Evolutionary conservation across 2,329 filamentous ascomycete species (phyloP), one percentile per base, ranked within the genome.

Genomic region (Ascochyta pisi): DNA sequence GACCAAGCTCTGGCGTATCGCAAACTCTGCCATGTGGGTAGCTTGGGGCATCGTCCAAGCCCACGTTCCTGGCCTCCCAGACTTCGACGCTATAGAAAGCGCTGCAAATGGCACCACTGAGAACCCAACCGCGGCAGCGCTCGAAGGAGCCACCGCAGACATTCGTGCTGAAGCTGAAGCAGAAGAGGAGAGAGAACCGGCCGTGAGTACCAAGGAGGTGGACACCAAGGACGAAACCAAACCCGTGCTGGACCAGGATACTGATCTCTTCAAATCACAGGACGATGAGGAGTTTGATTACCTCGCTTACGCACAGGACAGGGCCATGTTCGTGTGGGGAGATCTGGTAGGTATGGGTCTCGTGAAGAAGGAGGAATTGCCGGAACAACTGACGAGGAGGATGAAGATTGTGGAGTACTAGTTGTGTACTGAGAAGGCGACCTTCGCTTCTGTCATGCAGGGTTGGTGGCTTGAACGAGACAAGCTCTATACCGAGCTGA

Each of bases 41-140:
- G 91, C 92, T 1, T 99, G 95, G 95, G 95, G 95, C 23, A 91
- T 98, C 59, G 90, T 99, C 47, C 95, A 99, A 77, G 94, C 95
- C 43, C 93, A 95, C 73, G 83, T 96, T 1, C 87, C 91, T 0
- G 91, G 88, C 0, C 81, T 94, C 72, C 85, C 89, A 16, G 77
- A 78, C 15, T 79, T 81, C 33, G 77, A 76, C 13, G 58, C 63
- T 1, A 52, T 61, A 23, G 58, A 65, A 15, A 56, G 65, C 37
- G 41, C 53, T 24, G 58, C 62, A 5, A 59, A 61, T 13, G 37
- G 56, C 8, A 34, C 34, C 19, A 58, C 53, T 15, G 45, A 65
- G 26, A 67, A 67, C 10, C 22, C 41, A 19, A 27, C 34, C 23
- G 70, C 66, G 37, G 66, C 65, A 13, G 63, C 60, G n/a, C 61